phyloP scores from a whole-genome alignment of 805 yeast genomes.

The Zygoascus tannicola region DNA sequence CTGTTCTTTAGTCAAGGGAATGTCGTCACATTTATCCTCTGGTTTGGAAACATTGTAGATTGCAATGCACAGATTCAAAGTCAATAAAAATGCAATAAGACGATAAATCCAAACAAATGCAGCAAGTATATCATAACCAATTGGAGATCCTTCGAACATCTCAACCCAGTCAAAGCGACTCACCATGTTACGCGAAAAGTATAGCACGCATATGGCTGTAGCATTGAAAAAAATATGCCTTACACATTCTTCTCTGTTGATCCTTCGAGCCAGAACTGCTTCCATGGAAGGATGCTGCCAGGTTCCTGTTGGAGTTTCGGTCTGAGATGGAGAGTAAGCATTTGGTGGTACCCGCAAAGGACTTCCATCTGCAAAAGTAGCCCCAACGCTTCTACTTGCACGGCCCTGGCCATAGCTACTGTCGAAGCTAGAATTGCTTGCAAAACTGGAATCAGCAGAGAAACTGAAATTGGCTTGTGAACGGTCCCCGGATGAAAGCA shows the following conservation, averaged over 20 bases:
- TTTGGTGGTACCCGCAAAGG: constrained; percentile 8
- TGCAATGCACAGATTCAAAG: constrained; percentile 15
- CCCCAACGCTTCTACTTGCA: neutral
- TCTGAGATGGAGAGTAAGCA: constrained; percentile 11
- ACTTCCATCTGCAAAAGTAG: constrained; percentile 1
- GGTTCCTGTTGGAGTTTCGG: constrained; percentile 16
- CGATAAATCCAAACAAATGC: constrained; percentile 9
- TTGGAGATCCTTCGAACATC: neutral
- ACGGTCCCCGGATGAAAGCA: neutral
- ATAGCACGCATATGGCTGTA: constrained; percentile 19
- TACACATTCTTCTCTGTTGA: constrained; percentile 35
- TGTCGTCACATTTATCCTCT: constrained; percentile 20
- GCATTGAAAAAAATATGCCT: constrained; percentile 30
- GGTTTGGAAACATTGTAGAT: constrained; percentile 9
- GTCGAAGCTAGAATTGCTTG: constrained; percentile 1
- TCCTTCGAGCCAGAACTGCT: constrained; percentile 28
- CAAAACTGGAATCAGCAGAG: neutral
- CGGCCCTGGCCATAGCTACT: neutral
- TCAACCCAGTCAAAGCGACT: constrained; percentile 17
- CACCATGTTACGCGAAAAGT: neutral
- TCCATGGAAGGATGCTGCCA: constrained; percentile 20
- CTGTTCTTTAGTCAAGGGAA: constrained; percentile 20
- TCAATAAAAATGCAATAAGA: constrained; percentile 14
- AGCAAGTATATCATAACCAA: constrained; percentile 4
- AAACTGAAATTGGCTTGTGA: neutral